These are phyloP conservation scores for Nitzschia sp. DNA, from an alignment of 108 stramenopile genomes.

Conservation along the genomic window DNA sequence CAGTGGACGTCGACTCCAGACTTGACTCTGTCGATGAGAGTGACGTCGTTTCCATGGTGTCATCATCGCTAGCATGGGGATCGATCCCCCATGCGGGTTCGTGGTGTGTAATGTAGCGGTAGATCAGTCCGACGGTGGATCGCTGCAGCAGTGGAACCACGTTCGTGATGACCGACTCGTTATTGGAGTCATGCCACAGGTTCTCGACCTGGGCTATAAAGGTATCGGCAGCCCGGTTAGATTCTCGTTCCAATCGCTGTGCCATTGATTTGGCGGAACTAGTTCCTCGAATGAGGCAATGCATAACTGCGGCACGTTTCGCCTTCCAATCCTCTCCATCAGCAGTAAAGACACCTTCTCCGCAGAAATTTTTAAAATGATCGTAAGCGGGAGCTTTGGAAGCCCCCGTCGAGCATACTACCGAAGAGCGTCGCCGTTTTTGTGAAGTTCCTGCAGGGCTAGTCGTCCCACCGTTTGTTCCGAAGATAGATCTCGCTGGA, in stretches of 20 bases:
- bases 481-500: conserved; percentile 66
- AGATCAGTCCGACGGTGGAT: conserved; percentile 79
- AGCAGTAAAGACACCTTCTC: conserved; percentile 89
- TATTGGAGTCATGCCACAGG: background rate
- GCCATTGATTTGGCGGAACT: conserved; percentile 25
- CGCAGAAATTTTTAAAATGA: conserved; percentile 91
- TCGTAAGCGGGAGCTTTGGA: conserved; percentile 89
- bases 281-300: conserved; percentile 56
- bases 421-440: background rate
- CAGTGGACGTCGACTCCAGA: background rate
- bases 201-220: conserved; percentile 34
- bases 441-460: background rate
- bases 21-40: background rate
- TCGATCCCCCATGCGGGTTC: conserved; percentile 21
- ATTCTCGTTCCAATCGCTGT: conserved; percentile 52
- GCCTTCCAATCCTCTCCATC: conserved; percentile 90
- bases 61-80: conserved; percentile 4
- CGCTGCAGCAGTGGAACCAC: conserved; percentile 75
- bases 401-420: conserved; percentile 46
- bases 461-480: conserved; percentile 9
- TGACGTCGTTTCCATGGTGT: conserved; percentile 1
- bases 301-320: conserved; percentile 84
- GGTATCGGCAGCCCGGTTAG: conserved; percentile 60
- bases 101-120: conserved; percentile 75
- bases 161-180: conserved; percentile 24